Evolutionary conservation across 352 stramenopile genomes (phyloP).

Genomic region (Hyaloperonospora brassicae): DNA sequence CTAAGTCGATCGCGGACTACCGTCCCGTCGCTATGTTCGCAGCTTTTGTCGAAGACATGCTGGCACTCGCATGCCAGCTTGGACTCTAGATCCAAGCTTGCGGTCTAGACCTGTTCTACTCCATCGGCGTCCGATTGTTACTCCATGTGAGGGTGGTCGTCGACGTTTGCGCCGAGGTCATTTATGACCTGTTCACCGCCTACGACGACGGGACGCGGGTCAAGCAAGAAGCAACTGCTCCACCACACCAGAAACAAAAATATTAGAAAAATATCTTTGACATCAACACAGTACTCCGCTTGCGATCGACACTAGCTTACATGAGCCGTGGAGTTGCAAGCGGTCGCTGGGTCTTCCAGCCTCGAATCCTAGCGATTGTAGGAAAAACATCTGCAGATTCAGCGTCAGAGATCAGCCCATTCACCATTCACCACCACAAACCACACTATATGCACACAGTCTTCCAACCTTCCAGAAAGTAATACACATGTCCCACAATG

Average conservation of each 20-base stretch:
- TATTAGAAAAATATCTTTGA: background rate
- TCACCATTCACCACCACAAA: background rate
- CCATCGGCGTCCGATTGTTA: conserved; percentile 23
- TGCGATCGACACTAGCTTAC: conserved; percentile 36
- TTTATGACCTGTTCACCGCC: conserved; percentile 51
- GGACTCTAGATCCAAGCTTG: too few relatives aligned
- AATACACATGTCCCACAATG: conserved; percentile 98
- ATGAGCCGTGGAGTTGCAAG: conserved; percentile 89
- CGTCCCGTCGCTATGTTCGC: too few relatives aligned
- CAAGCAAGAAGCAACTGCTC: conserved; percentile 53
- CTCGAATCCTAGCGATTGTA: conserved; percentile 91
- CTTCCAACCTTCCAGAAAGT: conserved; percentile 92
- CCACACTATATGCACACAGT: background rate
- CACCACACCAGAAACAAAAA: conserved; percentile 5
- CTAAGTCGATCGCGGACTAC: too few relatives aligned
- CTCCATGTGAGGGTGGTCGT: conserved; percentile 50
- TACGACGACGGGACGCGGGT: conserved; percentile 38
- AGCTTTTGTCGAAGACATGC: too few relatives aligned
- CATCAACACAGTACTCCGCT: too few relatives aligned
- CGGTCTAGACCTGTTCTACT: background rate
- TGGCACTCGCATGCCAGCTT: too few relatives aligned
- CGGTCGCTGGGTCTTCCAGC: conserved; percentile 89
- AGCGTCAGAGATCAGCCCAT: conserved; percentile 4
- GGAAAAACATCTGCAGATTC: conserved; percentile 91
- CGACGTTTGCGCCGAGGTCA: conserved; percentile 35